Evolutionary conservation across 805 yeast species (phyloP), one percentile per base, ranked within the genome.

Genomic region (Pichia nanzhaoensis): DNA sequence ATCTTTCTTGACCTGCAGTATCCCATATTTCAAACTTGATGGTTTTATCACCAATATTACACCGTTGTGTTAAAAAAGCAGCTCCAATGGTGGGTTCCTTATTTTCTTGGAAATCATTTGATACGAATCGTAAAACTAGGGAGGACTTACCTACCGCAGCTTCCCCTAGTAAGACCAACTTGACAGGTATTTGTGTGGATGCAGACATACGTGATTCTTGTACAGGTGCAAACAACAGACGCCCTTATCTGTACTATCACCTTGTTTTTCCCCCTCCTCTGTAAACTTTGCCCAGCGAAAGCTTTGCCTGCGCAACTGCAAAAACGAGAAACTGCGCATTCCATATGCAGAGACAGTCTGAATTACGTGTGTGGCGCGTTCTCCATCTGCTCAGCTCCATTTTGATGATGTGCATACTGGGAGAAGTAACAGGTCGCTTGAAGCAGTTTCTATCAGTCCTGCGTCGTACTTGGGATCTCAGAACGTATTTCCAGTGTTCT

Each of bases 71-170:
- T 46, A 91, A 70, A 60, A 91, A 91, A 3, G 98, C 98, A 5
- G 99, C 99, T 14, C 99, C 99, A 55, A 91, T 91, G 2, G 99
- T 91, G 19, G 97, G 97, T 59, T 91, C 98, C 61, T 91, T 90
- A 66, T 91, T 90, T 64, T 90, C 98, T 64, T 93, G 96, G 66
- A 91, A 91, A 60, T 91, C 97, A 64, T 91, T 88, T 52, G 89
- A 81, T 36, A 91, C 98, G 65, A 91, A 91, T 54, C 98, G 75
- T 53, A 91, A 73, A 31, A 91, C 98, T 28, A 91, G 73, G 5
- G 96, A 87, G 4, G 96, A 87, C 61, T 91, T 91, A 43, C 99
- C 99, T 16, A 91, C 99, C 0, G 99, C 99, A 1, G 97, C 97
- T 61, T 91, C 99, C 24, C 99, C 99, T 38, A 91, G 69, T 34